Conservation (phyloP, 106 monocot species). For the Dioscorea alata region DNA sequence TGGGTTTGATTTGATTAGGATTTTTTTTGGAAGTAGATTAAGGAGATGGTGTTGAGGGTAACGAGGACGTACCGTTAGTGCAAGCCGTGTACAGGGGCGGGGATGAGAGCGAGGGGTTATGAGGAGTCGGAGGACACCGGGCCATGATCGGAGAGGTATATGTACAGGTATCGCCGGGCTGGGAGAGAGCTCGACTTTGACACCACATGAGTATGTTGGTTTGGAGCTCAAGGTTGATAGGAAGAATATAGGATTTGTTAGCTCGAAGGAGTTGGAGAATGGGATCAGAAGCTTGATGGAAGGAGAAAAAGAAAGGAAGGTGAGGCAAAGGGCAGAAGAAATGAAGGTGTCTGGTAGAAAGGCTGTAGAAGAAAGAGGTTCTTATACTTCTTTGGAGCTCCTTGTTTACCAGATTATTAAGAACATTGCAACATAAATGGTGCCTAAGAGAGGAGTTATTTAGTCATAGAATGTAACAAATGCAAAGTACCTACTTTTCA, state of each 20-base stretch:
- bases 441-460: too few relatives aligned
- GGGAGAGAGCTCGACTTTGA: constrained; percentile 38
- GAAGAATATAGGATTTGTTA: background rate
- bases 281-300: constrained; percentile 2
- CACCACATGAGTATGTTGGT: constrained; percentile 20
- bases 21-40: constrained; percentile 40
- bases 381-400: constrained; percentile 1
- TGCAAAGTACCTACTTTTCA: too few relatives aligned
- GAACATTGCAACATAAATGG: too few relatives aligned
- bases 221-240: background rate
- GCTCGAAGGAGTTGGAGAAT: background rate
- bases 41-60: constrained; percentile 89
- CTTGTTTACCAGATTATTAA: too few relatives aligned
- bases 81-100: constrained; percentile 51
- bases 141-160: constrained; percentile 59
- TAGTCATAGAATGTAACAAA: too few relatives aligned
- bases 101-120: constrained; percentile 15
- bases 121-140: constrained; percentile 35
- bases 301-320: constrained; percentile 19
- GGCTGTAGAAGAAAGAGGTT: constrained; percentile 19
- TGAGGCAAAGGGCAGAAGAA: constrained; percentile 12
- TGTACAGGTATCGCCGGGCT: constrained; percentile 50
- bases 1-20: background rate
- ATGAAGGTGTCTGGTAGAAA: constrained; percentile 4
- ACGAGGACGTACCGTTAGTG: constrained; percentile 85